Conservation (phyloP, 345 rosid species). For the Linum tenue region DNA sequence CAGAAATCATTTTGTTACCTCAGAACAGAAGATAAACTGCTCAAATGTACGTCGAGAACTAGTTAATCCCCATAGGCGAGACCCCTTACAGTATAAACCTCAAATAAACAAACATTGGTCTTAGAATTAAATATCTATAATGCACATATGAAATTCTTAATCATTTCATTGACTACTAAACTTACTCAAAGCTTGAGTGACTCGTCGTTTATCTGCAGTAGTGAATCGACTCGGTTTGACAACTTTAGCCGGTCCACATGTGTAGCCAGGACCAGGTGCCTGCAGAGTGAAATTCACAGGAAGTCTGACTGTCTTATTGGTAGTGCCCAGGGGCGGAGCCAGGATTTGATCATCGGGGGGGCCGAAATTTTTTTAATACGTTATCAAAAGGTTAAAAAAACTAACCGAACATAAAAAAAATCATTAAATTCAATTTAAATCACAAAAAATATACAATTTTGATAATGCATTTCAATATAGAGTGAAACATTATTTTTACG, state of each 20-base stretch:
- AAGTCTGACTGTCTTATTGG: slow-evolving; percentile 53
- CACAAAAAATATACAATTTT: no score
- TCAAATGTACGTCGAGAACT: not conserved
- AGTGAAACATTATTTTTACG: no score
- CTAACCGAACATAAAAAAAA: no score
- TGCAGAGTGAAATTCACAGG: slow-evolving; percentile 67
- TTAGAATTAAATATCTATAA: not conserved
- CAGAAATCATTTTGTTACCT: not conserved
- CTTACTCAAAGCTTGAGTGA: slow-evolving; percentile 81
- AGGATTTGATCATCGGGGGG: no score
- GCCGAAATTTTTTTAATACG: no score
- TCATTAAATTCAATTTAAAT: no score
- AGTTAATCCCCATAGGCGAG: not conserved
- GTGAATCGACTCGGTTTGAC: slow-evolving; percentile 47
- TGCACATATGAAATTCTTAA: not conserved
- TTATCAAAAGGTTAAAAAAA: no score
- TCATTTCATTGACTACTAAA: slow-evolving; percentile 2
- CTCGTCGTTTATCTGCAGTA: slow-evolving; percentile 54
- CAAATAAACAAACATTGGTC: not conserved
- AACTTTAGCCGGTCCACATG: slow-evolving; percentile 55
- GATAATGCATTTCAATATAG: no score
- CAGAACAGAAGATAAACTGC: not conserved
- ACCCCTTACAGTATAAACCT: not conserved
- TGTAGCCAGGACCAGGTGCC: slow-evolving; percentile 86
- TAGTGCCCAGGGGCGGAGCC: no score